Evolutionary conservation across 129 eudicot species (phyloP), one percentile per base, ranked within the genome.

Genomic region (Kitagawia praeruptora): DNA sequence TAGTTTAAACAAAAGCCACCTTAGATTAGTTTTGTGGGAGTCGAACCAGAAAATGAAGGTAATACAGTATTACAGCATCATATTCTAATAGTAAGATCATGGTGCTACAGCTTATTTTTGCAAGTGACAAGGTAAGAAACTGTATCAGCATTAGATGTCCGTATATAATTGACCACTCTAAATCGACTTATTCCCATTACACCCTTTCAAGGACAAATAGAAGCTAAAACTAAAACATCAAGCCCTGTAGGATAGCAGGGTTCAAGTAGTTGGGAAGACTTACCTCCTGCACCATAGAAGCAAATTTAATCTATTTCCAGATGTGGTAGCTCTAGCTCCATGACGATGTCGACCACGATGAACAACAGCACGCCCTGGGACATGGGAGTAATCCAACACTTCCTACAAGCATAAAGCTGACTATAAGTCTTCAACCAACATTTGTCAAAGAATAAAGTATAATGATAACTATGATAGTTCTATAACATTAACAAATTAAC

Each of bases 291-390:
- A 95, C 97, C 97, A 95, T 75, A 95, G 77, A 46, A 95, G 76
- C 80, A 92, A 85, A 81, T 95, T 95, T 28, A 89, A 78, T 80
- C 98, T 88, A 67, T 83, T 79, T 69, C 98, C 98, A 56, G 87
- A 69, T 74, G 91, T 90, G 67, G 94, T 95, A 69, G 97, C 92
- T 85, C 98, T 85, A 67, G 96, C 98, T 82, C 96, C 97, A 87
- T 95, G 97, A 38, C 97, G 89, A 82, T 92, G 97, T 75, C 96
- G 98, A 78, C 98, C 98, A 27, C 96, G 90, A 73, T 95, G 98
- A 79, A 95, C 89, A 82, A 95, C 77, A 61, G 97, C 98, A 75
- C 82, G 89, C 42, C 96, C 96, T 0, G 93, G 92, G 54, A 90
- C 83, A 87, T 95, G 98, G 14, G 90, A 76, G 82, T 95, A 95